These are phyloP conservation scores for Entelexis paramagnoliae DNA, from an alignment of 1,139 yeast species.

Conservation along the genomic window DNA sequence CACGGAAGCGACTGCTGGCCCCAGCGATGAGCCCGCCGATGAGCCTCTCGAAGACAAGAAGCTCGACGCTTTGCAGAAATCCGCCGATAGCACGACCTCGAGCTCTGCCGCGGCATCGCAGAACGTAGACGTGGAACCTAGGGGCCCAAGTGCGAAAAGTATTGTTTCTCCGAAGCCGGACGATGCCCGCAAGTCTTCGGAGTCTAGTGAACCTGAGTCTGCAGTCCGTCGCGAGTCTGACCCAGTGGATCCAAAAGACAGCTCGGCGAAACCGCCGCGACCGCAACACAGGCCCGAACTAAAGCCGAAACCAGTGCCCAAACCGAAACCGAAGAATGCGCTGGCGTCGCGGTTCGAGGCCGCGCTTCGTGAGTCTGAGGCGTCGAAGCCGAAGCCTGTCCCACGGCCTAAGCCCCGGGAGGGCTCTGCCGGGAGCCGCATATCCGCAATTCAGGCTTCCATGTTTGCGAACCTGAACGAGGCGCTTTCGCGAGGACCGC, in stretches of 20 bases:
- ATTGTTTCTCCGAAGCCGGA: no score
- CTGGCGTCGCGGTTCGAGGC: slow-evolving; percentile 21
- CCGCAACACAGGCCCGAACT: slow-evolving; percentile 9
- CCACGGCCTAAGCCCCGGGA: slow-evolving; percentile 14
- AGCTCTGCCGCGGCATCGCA: no score
- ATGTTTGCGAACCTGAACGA: slow-evolving; percentile 30
- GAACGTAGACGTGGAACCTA: no score
- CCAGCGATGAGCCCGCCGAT: no score
- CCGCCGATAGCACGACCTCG: no score
- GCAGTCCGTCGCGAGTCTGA: background rate
- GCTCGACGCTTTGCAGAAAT: no score
- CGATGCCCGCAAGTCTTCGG: no score
- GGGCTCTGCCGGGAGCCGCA: slow-evolving; percentile 17
- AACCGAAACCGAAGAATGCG: slow-evolving; percentile 18
- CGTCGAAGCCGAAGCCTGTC: slow-evolving; percentile 14
- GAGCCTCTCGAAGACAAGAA: no score
- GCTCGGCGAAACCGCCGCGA: slow-evolving; percentile 7
- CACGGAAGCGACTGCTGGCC: no score
- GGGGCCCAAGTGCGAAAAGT: no score
- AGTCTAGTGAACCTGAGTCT: background rate
- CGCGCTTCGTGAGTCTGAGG: slow-evolving; percentile 17
- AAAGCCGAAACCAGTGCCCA: slow-evolving; percentile 15
- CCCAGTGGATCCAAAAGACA: slow-evolving; percentile 4
- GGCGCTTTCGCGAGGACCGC: slow-evolving; percentile 31
- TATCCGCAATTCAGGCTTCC: slow-evolving; percentile 31